Percentiles rank a stretch among this genome's conserved stretches.
Evolutionary conservation across 2,329 filamentous ascomycete genomes (phyloP).

Genomic region (Pseudopyrenochaeta lycopersici): DNA sequence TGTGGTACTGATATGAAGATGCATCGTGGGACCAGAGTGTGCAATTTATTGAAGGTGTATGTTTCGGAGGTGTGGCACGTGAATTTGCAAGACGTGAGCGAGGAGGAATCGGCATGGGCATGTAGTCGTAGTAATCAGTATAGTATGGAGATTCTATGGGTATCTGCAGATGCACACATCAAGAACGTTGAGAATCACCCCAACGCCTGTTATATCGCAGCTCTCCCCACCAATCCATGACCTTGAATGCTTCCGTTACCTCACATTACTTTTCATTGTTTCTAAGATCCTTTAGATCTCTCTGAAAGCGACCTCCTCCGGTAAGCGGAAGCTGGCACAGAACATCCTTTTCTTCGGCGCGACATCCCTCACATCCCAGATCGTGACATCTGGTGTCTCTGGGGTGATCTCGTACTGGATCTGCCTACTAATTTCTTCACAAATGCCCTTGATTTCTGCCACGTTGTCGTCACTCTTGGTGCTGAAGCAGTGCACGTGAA

Average conservation of each 20-base stretch:
- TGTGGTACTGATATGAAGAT: no score
- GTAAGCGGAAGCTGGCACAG: constrained; percentile 90
- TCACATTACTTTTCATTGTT: no score
- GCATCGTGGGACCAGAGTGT: no score
- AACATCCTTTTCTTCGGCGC: constrained; percentile 97
- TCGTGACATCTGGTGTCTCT: constrained; percentile 65
- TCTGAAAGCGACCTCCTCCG: constrained; percentile 81
- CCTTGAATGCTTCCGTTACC: no score
- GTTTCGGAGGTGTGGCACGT: no score
- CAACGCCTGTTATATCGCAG: background rate
- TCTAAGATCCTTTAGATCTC: constrained; percentile 4
- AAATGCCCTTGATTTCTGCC: constrained; percentile 67
- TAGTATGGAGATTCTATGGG: background rate
- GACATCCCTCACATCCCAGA: constrained; percentile 80
- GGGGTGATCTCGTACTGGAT: constrained; percentile 67
- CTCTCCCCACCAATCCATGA: background rate
- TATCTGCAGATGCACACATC: background rate
- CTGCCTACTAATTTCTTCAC: constrained; percentile 69
- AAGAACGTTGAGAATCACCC: background rate
- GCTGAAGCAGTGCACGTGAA: constrained; percentile 96
- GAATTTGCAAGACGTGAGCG: no score
- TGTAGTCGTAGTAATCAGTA: background rate
- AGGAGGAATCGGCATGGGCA: no score
- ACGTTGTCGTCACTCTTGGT: constrained; percentile 80
- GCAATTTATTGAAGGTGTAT: no score